Base-by-base conservation (phyloP, 169 alveolate species). In the Theileria annulata region DNA sequence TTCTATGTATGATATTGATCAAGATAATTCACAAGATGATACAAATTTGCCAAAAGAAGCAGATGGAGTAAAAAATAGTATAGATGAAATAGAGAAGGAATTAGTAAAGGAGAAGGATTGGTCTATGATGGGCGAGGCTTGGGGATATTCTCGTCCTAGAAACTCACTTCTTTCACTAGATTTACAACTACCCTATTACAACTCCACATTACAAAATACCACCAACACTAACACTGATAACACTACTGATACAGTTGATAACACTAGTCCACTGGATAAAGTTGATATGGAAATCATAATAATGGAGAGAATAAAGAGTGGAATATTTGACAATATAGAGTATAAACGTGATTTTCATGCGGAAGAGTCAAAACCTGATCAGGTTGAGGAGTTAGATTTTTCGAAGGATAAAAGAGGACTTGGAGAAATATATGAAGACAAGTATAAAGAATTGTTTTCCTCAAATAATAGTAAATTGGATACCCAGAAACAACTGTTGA, bases 51-150 rank as follows among this genome's bases (percentile, higher is more conserved):
- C 15, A 1, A 17, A 60, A 13, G 87, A 77, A 13, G 80, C 23
- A 0, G 47, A 58, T 54, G 78, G 84, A n/a, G 69, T 13, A 23
- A 25, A 33, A 23, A 15, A 60, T 62, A 77, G 85, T 33, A 90
- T 72, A 79, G 75, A 84, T 42, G 60, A 70, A 31, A 56, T 90
- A 10, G 97, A 94, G 68, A 76, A 85, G 59, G 92, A 92, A 25
- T 74, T 90, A 75, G 75, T 92, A 3, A 82, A 80, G 25, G 79
- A 80, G 70, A 94, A 94, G 75, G 92, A 88, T 25, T 94, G 97
- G 97, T 86, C 94, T 17, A 48, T 94, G 69, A 81, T 69, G 75
- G 97, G 97, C 21, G 97, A 94, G 66, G 90, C 91, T 27, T 48
- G 37, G 17, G 94, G 90, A 0, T 74, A 79, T 64, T 75, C 90